Conservation (phyloP, 2,329 filamentous ascomycete species). For the Aureobasidium leucospermi region DNA sequence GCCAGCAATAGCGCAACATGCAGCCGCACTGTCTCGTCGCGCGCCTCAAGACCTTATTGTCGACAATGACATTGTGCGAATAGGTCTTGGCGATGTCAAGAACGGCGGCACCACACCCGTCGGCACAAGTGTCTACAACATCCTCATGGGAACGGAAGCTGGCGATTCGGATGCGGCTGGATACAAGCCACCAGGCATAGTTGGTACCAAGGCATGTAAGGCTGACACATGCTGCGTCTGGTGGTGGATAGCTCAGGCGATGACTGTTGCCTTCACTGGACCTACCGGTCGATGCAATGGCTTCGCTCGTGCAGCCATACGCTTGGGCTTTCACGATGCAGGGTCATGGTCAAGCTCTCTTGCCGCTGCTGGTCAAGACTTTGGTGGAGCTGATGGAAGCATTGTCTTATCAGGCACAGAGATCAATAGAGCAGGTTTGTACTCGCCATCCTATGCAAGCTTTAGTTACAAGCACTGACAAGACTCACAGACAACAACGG, state of each 20-base stretch:
- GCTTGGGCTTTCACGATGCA: slow-evolving; percentile 43
- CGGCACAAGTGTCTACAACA: slow-evolving; percentile 17
- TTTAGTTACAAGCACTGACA: neutral
- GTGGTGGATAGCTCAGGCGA: slow-evolving; percentile 33
- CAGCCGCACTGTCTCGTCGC: neutral
- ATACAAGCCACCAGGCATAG: slow-evolving; percentile 16
- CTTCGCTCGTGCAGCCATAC: slow-evolving; percentile 38
- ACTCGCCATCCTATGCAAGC: neutral
- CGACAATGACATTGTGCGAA: neutral
- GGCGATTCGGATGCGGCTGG: slow-evolving; percentile 14
- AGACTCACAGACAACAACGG: slow-evolving; percentile 26
- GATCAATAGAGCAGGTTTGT: slow-evolving; percentile 22
- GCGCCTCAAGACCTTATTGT: neutral
- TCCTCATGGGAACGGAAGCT: slow-evolving; percentile 18
- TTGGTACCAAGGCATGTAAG: slow-evolving; percentile 16
- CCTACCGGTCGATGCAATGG: slow-evolving; percentile 32
- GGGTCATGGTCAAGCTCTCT: slow-evolving; percentile 34
- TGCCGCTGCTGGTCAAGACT: slow-evolving; percentile 24
- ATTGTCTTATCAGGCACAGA: slow-evolving; percentile 38
- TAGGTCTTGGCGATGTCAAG: slow-evolving; percentile 16
- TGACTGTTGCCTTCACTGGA: slow-evolving; percentile 30
- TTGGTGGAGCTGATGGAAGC: slow-evolving; percentile 42
- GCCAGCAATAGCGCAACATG: neutral
- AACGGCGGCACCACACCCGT: slow-evolving; percentile 18
- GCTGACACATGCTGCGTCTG: slow-evolving; percentile 40